Evolutionary conservation across 139 green algal genomes (phyloP).

Genomic region (Micractinium sp.): DNA sequence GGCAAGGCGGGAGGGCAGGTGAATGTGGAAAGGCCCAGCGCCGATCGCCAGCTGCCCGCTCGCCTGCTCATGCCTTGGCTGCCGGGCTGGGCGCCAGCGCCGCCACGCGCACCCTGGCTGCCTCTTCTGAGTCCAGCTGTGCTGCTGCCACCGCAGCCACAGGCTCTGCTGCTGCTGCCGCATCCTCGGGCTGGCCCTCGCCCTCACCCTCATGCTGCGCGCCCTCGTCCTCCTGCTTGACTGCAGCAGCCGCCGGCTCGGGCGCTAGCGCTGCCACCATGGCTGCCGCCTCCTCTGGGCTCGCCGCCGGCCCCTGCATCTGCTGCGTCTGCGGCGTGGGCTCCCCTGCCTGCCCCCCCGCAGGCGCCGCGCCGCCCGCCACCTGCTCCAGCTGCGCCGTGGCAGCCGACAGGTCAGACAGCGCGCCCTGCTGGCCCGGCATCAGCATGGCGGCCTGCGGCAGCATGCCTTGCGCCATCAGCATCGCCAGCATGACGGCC

Average conservation of each 20-base stretch:
- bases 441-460: neutral
- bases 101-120: too few relatives aligned
- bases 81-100: too few relatives aligned
- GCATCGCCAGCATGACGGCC: conserved; percentile 2
- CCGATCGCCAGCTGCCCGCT: too few relatives aligned
- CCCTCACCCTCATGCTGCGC: neutral
- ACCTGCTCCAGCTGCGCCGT: neutral
- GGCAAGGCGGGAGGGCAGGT: too few relatives aligned
- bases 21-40: too few relatives aligned
- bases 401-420: neutral
- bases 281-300: neutral
- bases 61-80: too few relatives aligned
- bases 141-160: neutral
- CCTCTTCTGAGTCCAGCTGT: too few relatives aligned
- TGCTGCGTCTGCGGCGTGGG: neutral
- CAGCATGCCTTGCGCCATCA: conserved; percentile 8
- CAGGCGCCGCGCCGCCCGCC: neutral
- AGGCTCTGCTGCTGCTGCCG: neutral
- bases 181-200: neutral
- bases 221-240: neutral
- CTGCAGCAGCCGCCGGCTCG: neutral
- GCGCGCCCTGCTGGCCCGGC: neutral
- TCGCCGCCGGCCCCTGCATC: neutral
- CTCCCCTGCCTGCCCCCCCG: neutral
- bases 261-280: conserved; percentile 13